A percentile compares a stretch with the other conserved stretches of the same genome.
phyloP scores from a whole-genome alignment of 108 stramenopile species.

The Pseudonitzschia pungens region DNA sequence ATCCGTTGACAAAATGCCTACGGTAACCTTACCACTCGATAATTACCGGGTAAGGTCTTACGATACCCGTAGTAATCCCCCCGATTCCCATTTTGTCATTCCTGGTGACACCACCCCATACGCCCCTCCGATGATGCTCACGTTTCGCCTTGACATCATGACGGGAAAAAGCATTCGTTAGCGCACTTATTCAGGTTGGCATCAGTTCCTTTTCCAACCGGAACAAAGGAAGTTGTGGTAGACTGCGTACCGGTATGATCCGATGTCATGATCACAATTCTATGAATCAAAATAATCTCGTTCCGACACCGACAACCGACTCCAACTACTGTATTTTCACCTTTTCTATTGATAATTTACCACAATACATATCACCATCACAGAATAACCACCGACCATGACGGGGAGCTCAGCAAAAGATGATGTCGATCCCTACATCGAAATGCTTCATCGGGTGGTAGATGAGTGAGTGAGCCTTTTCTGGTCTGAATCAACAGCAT shows the following conservation, averaged over 20 bases:
- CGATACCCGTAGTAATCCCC: background rate
- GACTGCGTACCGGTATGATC: too few relatives aligned
- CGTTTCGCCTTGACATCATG: background rate
- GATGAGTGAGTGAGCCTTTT: constrained; percentile 36
- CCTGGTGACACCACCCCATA: background rate
- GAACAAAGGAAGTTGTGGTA: background rate
- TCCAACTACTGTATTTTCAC: background rate
- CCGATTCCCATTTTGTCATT: background rate
- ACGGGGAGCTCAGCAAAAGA: background rate
- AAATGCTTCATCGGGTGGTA: constrained; percentile 34
- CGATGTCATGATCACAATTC: background rate
- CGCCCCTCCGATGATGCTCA: background rate
- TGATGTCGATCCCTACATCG: constrained; percentile 28
- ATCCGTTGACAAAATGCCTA: too few relatives aligned
- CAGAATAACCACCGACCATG: background rate
- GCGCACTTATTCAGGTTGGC: background rate
- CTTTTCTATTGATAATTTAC: too few relatives aligned
- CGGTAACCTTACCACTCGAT: too few relatives aligned
- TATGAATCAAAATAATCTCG: background rate
- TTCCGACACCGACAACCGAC: background rate
- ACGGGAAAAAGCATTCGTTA: background rate
- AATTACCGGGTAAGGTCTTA: background rate
- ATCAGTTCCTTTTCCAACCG: background rate
- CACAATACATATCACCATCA: too few relatives aligned
- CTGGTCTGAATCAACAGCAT: background rate